phyloP scores from a whole-genome alignment of 441 rosid genomes.

The Cnidoscolus chayamansa region DNA sequence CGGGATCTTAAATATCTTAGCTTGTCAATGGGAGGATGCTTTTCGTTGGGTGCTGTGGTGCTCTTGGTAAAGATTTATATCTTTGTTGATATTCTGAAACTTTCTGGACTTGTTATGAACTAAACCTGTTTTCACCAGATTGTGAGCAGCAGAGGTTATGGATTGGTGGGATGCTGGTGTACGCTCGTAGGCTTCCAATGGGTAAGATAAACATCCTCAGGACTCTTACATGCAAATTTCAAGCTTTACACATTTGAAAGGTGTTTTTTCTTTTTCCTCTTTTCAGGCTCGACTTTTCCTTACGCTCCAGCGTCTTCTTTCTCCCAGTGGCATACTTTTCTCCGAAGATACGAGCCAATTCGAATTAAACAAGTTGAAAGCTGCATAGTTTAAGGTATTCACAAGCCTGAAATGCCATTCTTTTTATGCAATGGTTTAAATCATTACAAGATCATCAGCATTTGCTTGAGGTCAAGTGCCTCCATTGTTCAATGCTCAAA shows the following conservation, averaged over 20 bases:
- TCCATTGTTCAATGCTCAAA: background rate
- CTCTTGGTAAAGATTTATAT: conserved; percentile 44
- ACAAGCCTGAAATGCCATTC: background rate
- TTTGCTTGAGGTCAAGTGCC: background rate
- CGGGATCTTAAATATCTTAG: conserved; percentile 79
- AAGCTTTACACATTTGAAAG: background rate
- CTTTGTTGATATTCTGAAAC: background rate
- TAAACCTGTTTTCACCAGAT: conserved; percentile 30
- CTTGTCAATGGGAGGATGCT: conserved; percentile 75
- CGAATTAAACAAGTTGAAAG: conserved; percentile 36
- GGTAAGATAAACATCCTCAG: conserved; percentile 39
- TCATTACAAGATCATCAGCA: background rate
- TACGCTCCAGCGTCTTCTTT: conserved; percentile 62
- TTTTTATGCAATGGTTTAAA: background rate
- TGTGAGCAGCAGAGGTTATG: conserved; percentile 39
- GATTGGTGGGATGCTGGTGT: conserved; percentile 65
- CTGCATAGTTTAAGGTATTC: conserved; percentile 26
- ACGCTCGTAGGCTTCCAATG: conserved; percentile 70
- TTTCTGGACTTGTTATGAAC: background rate
- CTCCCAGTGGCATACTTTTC: conserved; percentile 51
- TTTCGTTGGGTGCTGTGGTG: conserved; percentile 53
- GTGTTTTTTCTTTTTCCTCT: conserved; percentile 18
- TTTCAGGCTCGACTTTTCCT: conserved; percentile 65
- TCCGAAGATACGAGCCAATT: conserved; percentile 29
- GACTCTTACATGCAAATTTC: conserved; percentile 1